Evolutionary conservation across 1,284 basidiomycete genomes (phyloP).

Genomic region (Takashimella tepidaria): DNA sequence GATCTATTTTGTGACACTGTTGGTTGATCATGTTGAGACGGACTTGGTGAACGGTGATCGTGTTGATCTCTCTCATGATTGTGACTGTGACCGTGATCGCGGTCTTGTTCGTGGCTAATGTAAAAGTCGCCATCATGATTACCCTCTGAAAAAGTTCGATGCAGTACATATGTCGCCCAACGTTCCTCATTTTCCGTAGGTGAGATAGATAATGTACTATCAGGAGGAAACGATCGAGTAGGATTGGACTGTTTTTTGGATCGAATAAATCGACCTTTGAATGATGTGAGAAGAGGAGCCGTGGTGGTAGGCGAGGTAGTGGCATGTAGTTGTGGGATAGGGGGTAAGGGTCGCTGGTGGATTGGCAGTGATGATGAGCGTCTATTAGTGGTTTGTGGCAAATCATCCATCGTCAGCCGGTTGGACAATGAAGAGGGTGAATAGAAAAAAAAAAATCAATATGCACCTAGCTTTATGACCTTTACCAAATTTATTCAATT

Average conservation of each 20-base stretch:
- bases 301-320: too few species aligned
- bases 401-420: too few species aligned
- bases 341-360: not conserved
- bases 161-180: too few species aligned
- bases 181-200: too few species aligned
- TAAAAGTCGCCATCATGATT: not conserved
- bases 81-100: not conserved
- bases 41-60: too few species aligned
- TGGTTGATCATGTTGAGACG: too few species aligned
- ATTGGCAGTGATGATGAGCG: not conserved
- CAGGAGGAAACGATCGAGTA: not conserved
- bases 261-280: not conserved
- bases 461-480: too few species aligned
- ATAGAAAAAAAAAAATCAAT: too few species aligned
- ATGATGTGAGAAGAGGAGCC: not conserved
- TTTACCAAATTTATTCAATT: too few species aligned
- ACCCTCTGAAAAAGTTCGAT: too few species aligned
- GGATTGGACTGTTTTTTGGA: not conserved
- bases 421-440: too few species aligned
- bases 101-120: not conserved
- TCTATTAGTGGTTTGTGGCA: too few species aligned
- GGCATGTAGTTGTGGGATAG: not conserved
- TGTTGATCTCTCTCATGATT: not conserved
- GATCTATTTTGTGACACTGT: not conserved
- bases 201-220: not conserved